Evolutionary conservation across 768 basidiomycete species (phyloP), one percentile per base, ranked within the genome.

Genomic region (Mycena capillaripes): DNA sequence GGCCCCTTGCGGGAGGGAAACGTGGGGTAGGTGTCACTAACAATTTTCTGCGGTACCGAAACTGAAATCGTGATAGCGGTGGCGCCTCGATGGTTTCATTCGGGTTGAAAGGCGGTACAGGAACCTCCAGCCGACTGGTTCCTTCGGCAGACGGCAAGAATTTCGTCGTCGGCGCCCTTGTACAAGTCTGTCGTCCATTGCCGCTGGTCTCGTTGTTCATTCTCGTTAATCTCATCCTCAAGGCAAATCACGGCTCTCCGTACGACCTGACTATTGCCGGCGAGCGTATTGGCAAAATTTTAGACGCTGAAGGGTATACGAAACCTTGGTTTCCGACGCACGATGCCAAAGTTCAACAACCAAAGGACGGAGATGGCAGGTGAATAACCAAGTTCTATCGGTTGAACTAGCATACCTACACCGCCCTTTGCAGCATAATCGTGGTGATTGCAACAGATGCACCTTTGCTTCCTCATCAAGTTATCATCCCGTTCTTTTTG

Each of bases 61-160:
- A 12, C 4, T n/a, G 14, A 38, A 48, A 27, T 38, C 19, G 16
- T 25, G n/a, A 27, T 62, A 73, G 72, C 17, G 73, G 73, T 25
- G 73, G 73, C 11, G 66, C 73, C 3, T 29, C 73, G 5, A 74
- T 74, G 73, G 73, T 74, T 4, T 74, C 73, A n/a, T 74, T 74
- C 56, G 73, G 69, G 1, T 36, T 74, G n/a, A 74, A 74, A 17
- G 73, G 73, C 25, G 74, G 74, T 17, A 75, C 74, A 4, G 74
- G 74, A 1, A 75, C 74, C 27, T 60, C 74, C 8, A 71, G 70
- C 4, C 74, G 74, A 3, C 48, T 75, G 12, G 74, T 75, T 6
- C 74, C 74, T 19, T 58, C 62, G 2, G 40, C 56, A 14, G 19
- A 69, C 14, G 70, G 70, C 21, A 65, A 66, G 19, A 23, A 64